Evolutionary conservation across 2,329 filamentous ascomycete genomes (phyloP).

Genomic region (Xylariaceae sp.): DNA sequence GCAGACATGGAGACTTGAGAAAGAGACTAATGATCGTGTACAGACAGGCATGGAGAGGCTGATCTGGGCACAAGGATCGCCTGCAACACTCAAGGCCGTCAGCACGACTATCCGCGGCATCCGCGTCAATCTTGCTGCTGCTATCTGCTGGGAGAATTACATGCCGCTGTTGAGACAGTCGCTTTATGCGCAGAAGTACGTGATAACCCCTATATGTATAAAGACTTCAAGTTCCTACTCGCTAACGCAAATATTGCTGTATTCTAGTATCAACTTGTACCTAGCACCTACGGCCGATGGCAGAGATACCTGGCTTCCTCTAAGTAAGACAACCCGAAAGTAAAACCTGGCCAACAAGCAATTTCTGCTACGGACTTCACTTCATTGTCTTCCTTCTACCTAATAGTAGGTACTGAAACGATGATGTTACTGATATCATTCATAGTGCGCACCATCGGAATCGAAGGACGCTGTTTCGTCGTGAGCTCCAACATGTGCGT

Average conservation of each 20-base stretch:
- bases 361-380: too few species aligned
- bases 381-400: too few species aligned
- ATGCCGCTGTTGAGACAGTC: conserved; percentile 88
- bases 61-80: conserved; percentile 86
- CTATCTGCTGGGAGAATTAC: conserved; percentile 97
- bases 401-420: neutral
- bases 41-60: conserved; percentile 68
- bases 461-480: conserved; percentile 85
- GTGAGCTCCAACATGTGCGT: conserved; percentile 86
- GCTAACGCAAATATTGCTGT: neutral
- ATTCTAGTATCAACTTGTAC: conserved; percentile 76
- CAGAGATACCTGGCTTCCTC: conserved; percentile 77
- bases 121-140: conserved; percentile 79
- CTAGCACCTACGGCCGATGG: conserved; percentile 89
- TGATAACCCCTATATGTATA: neutral
- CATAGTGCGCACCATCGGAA: conserved; percentile 74
- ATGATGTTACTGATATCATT: neutral
- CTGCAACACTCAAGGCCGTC: conserved; percentile 79
- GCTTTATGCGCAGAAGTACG: conserved; percentile 79
- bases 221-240: neutral
- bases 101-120: conserved; percentile 81
- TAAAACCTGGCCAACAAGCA: too few species aligned
- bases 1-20: too few species aligned
- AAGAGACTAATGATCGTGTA: conserved; percentile 11
- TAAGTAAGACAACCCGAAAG: conserved; percentile 25